Evolutionary conservation across 208 protist species (phyloP).

Genomic region (Trichomonas vaginalis): DNA sequence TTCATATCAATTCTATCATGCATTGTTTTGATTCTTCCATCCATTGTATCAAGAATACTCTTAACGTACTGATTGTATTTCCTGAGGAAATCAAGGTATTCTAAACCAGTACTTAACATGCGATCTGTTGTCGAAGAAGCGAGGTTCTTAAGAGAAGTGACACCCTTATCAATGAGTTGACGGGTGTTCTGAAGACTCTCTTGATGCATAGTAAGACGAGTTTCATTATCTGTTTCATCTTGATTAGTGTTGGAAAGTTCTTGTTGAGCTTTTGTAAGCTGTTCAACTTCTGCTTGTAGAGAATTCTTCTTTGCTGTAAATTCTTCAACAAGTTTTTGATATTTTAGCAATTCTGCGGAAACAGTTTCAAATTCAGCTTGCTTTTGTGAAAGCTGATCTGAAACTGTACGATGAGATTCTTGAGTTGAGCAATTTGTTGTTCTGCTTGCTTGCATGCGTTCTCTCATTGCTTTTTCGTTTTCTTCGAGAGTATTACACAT

Average conservation of each 20-base stretch:
- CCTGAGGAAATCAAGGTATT: neutral
- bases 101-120: neutral
- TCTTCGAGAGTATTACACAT: neutral
- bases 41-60: neutral
- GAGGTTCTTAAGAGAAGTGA: neutral
- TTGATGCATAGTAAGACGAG: neutral
- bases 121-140: neutral
- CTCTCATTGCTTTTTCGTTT: neutral
- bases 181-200: neutral
- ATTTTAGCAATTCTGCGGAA: neutral
- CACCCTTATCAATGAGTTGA: neutral
- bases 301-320: neutral
- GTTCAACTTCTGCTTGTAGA: neutral
- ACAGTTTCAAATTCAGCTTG: neutral
- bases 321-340: neutral
- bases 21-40: neutral
- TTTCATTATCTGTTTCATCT: constrained; percentile 15
- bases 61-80: neutral
- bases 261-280: neutral
- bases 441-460: neutral
- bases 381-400: neutral
- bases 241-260: neutral
- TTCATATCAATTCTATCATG: neutral
- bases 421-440: neutral
- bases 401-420: neutral